phyloP scores from a whole-genome alignment of 2,329 filamentous ascomycete genomes.

The Aspergillus jensenii region DNA sequence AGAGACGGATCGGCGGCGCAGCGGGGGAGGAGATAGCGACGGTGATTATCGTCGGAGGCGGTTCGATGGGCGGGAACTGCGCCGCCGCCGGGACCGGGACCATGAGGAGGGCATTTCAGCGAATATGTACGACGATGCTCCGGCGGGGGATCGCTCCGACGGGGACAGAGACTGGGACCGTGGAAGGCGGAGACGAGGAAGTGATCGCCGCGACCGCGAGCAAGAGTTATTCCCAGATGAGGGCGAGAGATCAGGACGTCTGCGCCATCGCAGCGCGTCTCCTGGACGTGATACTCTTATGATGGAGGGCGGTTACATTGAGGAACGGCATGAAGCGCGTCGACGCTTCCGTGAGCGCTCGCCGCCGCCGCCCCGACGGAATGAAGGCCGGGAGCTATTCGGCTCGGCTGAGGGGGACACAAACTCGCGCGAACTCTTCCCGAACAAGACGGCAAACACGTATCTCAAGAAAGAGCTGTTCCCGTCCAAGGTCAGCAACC shows the following conservation, averaged over 20 bases:
- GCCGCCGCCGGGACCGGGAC: conserved; percentile 44
- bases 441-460: conserved; percentile 40
- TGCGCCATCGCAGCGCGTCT: conserved; percentile 62
- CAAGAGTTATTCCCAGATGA: conserved; percentile 42
- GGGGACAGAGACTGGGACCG: conserved; percentile 23
- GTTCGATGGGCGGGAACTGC: conserved; percentile 62
- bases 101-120: conserved; percentile 66
- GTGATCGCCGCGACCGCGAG: conserved; percentile 14
- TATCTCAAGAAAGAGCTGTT: conserved; percentile 60
- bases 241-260: conserved; percentile 42
- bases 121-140: conserved; percentile 79
- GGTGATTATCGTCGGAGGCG: conserved; percentile 50
- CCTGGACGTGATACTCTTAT: conserved; percentile 55
- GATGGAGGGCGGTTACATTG: conserved; percentile 37
- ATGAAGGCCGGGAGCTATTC: conserved; percentile 61
- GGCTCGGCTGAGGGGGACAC: conserved; percentile 24
- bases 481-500: conserved; percentile 48
- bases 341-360: conserved; percentile 46
- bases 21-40: conserved; percentile 36
- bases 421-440: conserved; percentile 49
- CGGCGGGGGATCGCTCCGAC: conserved; percentile 29
- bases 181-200: conserved; percentile 28
- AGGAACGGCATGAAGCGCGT: conserved; percentile 37
- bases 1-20: conserved; percentile 42
- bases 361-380: conserved; percentile 34